These are phyloP conservation scores for Neurospora pannonica DNA, from an alignment of 495 filamentous ascomycete species.

Conservation along the genomic window DNA sequence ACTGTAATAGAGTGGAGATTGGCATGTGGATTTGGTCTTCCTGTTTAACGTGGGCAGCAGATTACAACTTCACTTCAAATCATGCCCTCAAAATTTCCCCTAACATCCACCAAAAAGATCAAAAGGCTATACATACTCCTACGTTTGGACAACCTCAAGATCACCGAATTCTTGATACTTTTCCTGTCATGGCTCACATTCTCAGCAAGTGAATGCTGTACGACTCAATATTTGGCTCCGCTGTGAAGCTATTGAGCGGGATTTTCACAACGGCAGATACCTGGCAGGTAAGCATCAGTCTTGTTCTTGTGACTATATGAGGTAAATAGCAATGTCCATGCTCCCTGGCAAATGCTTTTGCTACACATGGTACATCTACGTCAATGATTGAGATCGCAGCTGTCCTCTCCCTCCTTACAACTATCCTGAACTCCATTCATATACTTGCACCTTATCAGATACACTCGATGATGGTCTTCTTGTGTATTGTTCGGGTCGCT, in stretches of 20 bases:
- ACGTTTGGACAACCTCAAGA: not conserved
- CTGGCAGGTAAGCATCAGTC: not conserved
- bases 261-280: not conserved
- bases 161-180: not conserved
- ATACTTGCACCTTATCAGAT: not conserved
- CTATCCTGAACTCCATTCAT: not conserved
- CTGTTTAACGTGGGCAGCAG: not conserved
- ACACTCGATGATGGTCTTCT: not conserved
- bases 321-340: not conserved
- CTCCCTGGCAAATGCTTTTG: not conserved
- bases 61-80: not conserved
- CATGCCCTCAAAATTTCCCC: not conserved
- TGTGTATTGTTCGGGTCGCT: not conserved
- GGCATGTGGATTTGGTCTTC: not conserved
- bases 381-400: not conserved
- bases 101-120: not conserved
- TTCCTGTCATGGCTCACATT: not conserved
- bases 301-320: not conserved
- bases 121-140: not conserved
- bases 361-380: not conserved
- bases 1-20: not conserved
- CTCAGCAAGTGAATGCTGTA: not conserved
- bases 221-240: not conserved
- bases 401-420: not conserved
- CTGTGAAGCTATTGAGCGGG: not conserved